Percentiles rank a stretch among this genome's conserved stretches.
Conservation (phyloP, 805 yeast species). For the Saturnispora sanitii region DNA sequence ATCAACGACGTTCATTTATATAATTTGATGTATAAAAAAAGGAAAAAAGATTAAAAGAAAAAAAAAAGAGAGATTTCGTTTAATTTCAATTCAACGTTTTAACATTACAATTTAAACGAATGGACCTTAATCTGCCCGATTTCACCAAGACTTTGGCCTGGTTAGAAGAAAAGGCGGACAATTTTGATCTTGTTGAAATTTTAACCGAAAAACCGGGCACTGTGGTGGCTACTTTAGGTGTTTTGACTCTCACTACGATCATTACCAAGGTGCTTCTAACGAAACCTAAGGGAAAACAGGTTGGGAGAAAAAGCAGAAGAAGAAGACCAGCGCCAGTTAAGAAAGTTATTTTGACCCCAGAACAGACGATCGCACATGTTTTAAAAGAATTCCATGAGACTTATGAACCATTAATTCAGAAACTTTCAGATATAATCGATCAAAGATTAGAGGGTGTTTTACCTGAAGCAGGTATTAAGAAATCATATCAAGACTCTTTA, state of each 20-base stretch:
- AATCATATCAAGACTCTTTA: conserved; percentile 20
- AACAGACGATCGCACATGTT: conserved; percentile 4
- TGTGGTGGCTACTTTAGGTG: not conserved
- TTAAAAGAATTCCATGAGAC: not conserved
- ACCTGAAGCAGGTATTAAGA: not conserved
- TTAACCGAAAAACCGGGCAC: not conserved
- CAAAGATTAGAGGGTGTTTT: conserved; percentile 6
- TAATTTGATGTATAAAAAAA: not conserved
- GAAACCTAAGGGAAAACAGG: not conserved
- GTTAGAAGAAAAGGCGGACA: not conserved
- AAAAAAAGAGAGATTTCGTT: not conserved
- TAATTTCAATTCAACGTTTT: not conserved
- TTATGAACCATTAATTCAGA: conserved; percentile 2
- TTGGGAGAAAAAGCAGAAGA: conserved; percentile 6
- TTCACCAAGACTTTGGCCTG: not conserved
- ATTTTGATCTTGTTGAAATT: not conserved
- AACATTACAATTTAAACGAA: not conserved
- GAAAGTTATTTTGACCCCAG: conserved; percentile 15
- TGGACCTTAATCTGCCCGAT: not conserved
- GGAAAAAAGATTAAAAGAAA: not conserved
- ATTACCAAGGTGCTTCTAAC: no score
- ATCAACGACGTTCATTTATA: conserved; percentile 39
- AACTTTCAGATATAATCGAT: not conserved
- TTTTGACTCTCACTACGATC: not conserved
- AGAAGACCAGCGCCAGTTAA: conserved; percentile 15